These are phyloP conservation scores for Rauvolfia tetraphylla DNA, from an alignment of 257 asterid genomes.

Conservation along the genomic window DNA sequence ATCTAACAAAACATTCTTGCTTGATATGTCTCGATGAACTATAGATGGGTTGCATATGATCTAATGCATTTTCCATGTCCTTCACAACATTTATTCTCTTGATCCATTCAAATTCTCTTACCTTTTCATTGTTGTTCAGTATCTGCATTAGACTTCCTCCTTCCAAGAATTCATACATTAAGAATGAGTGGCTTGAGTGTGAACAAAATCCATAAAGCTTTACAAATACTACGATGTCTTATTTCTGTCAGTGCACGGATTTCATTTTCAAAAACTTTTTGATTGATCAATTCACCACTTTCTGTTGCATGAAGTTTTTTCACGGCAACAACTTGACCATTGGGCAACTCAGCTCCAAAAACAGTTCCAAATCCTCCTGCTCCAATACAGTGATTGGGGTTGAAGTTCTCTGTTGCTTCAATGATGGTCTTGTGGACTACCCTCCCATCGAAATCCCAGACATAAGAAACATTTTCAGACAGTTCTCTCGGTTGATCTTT, in stretches of 20 bases:
- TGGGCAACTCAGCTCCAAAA: conserved; percentile 19
- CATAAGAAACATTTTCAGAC: conserved; percentile 13
- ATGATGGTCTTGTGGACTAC: conserved; percentile 23
- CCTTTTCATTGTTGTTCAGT: conserved; percentile 14
- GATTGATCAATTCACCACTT: not conserved
- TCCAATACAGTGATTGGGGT: conserved; percentile 19
- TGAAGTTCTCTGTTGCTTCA: conserved; percentile 28
- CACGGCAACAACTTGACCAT: conserved; percentile 28
- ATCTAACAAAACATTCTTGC: conserved; percentile 35
- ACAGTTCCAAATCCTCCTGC: conserved; percentile 32
- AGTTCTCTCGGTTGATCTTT: not conserved
- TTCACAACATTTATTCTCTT: conserved; percentile 27
- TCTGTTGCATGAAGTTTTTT: conserved; percentile 26
- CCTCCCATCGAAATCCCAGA: conserved; percentile 30
- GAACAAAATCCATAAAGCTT: conserved; percentile 34
- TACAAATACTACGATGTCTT: conserved; percentile 30
- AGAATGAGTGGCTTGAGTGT: conserved; percentile 19
- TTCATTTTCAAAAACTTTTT: conserved; percentile 22
- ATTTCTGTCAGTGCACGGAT: conserved; percentile 22
- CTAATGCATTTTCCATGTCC: conserved; percentile 27
- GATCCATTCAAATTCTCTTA: conserved; percentile 23
- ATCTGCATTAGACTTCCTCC: conserved; percentile 24
- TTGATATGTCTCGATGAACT: conserved; percentile 34
- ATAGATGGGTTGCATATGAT: conserved; percentile 40
- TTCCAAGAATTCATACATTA: conserved; percentile 33